These are phyloP conservation scores for Coniella vitis DNA, from an alignment of 2,329 filamentous ascomycete genomes.

Conservation along the genomic window DNA sequence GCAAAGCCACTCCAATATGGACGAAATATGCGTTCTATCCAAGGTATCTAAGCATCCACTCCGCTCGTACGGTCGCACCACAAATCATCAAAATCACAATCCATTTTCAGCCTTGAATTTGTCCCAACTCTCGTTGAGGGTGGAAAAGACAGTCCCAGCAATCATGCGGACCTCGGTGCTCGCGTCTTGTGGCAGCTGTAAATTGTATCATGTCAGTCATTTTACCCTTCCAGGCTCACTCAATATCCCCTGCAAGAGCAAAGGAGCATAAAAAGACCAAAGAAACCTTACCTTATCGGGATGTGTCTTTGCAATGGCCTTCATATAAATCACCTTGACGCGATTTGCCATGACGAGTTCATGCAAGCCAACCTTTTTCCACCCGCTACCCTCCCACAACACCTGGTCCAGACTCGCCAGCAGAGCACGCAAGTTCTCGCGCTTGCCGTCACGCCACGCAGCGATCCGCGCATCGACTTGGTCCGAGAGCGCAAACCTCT, in stretches of 20 bases:
- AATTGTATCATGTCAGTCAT: background rate
- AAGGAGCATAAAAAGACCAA: too few relatives aligned
- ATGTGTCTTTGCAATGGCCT: slow-evolving; percentile 96
- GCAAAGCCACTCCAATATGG: background rate
- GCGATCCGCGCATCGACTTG: slow-evolving; percentile 73
- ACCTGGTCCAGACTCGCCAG: slow-evolving; percentile 82
- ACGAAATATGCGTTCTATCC: slow-evolving; percentile 6
- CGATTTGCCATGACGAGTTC: slow-evolving; percentile 89
- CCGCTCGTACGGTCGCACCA: background rate
- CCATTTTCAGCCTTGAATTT: slow-evolving; percentile 66
- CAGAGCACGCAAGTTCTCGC: slow-evolving; percentile 84
- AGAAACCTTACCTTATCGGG: slow-evolving; percentile 79
- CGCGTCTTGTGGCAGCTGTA: slow-evolving; percentile 56
- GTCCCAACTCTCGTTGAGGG: slow-evolving; percentile 67
- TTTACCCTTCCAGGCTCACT: background rate
- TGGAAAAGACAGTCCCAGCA: slow-evolving; percentile 58
- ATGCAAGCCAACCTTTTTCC: slow-evolving; percentile 89
- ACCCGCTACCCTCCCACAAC: slow-evolving; percentile 85
- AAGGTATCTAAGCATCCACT: slow-evolving; percentile 12
- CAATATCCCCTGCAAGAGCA: slow-evolving; percentile 9
- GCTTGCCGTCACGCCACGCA: slow-evolving; percentile 83
- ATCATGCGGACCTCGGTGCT: slow-evolving; percentile 60
- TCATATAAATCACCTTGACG: slow-evolving; percentile 98
- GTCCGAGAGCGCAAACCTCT: slow-evolving; percentile 85
- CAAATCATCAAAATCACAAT: slow-evolving; percentile 34